phyloP scores from a whole-genome alignment of 371 early-diverging fungal species.

The Sporodiniella umbellata region DNA sequence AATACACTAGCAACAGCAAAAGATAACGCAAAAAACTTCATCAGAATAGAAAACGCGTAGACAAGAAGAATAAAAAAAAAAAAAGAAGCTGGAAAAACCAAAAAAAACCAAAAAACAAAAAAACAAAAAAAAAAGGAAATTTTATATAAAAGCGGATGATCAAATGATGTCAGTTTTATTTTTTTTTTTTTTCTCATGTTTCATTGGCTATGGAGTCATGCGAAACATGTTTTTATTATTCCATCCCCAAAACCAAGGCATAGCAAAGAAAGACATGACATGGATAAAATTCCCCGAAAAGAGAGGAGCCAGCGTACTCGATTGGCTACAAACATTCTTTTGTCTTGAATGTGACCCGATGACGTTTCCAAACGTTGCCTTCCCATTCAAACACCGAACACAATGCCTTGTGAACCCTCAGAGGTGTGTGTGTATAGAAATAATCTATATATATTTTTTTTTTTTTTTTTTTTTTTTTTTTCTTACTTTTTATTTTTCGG shows the following conservation, averaged over 20 bases:
- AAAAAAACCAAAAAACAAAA: background rate
- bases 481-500: background rate
- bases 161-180: background rate
- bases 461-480: background rate
- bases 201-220: too few relatives aligned
- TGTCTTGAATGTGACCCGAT: too few relatives aligned
- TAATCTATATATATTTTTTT: background rate
- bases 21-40: conserved; percentile 35
- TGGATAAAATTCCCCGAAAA: too few relatives aligned
- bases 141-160: background rate
- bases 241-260: too few relatives aligned
- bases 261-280: too few relatives aligned
- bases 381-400: too few relatives aligned
- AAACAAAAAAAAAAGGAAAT: background rate
- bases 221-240: too few relatives aligned
- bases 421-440: too few relatives aligned
- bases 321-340: too few relatives aligned
- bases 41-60: conserved; percentile 1
- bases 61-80: conserved; percentile 10
- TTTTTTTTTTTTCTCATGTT: background rate
- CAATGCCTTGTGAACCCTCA: too few relatives aligned
- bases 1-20: conserved; percentile 22
- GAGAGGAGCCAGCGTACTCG: too few relatives aligned
- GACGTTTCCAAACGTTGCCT: too few relatives aligned
- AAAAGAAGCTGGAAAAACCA: conserved; percentile 1